Percentiles rank a stretch among this genome's conserved stretches.
Conservation (phyloP, 225 moss, liverwort and hornwort genomes). For the Neckera pumila region DNA sequence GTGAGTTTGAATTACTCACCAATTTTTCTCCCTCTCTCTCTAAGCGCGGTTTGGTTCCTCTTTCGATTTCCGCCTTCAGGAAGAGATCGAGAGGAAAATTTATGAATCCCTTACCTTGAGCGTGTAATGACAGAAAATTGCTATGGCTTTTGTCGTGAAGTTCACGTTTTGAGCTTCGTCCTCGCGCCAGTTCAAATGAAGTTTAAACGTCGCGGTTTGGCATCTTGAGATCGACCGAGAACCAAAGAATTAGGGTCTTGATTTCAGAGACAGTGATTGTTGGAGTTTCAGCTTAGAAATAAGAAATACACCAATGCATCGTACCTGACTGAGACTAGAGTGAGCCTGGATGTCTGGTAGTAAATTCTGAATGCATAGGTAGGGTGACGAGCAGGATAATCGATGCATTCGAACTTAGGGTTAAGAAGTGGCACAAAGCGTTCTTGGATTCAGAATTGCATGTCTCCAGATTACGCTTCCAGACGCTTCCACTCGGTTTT, state of each 20-base stretch:
- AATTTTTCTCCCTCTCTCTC: not conserved
- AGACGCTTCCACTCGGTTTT: not conserved
- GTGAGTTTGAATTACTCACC: not conserved
- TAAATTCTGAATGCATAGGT: not conserved
- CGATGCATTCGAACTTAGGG: not conserved
- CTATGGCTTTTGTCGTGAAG: not conserved
- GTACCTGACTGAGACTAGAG: not conserved
- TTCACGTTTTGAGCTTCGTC: not conserved
- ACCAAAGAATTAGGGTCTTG: not conserved
- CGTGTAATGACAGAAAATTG: not conserved
- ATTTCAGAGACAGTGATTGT: not conserved
- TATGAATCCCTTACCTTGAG: not conserved
- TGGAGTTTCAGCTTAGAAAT: not conserved
- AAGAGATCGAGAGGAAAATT: not conserved
- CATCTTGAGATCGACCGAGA: not conserved
- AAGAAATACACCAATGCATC: not conserved
- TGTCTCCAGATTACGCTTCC: not conserved
- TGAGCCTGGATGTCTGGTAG: not conserved
- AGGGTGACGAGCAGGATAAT: not conserved
- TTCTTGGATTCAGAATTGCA: not conserved
- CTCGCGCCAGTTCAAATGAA: not conserved
- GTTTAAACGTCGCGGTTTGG: not conserved
- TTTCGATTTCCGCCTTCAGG: not conserved
- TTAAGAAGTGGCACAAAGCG: not conserved
- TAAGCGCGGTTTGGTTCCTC: not conserved